These are phyloP conservation scores for barrel medic (Medicago truncatula) DNA, from an alignment of 306 rosid species.

Conservation along the genomic window DNA sequence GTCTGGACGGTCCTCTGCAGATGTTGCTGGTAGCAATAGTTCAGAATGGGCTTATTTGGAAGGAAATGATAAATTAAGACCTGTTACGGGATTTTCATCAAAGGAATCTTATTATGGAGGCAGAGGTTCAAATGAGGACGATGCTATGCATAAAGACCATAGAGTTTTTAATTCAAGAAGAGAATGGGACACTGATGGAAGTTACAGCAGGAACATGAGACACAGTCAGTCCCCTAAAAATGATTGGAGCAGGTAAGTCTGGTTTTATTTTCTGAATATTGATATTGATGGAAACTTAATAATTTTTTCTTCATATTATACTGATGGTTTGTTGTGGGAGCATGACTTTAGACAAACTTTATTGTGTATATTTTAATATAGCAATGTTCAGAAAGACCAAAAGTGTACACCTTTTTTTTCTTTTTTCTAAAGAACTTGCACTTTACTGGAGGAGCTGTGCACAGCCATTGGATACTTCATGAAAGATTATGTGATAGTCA, in stretches of 20 bases:
- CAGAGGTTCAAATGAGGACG: constrained; percentile 67
- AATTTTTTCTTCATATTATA: not conserved
- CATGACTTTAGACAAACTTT: constrained; percentile 19
- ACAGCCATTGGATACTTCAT: not conserved
- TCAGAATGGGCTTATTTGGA: constrained; percentile 67
- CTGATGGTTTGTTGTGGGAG: constrained; percentile 15
- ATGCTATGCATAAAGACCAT: constrained; percentile 55
- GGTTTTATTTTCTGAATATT: constrained; percentile 54
- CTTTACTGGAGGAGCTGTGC: constrained; percentile 32
- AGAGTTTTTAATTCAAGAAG: constrained; percentile 54
- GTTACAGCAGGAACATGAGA: constrained; percentile 58
- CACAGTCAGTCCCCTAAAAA: constrained; percentile 73
- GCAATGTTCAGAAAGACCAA: not conserved
- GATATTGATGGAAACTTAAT: constrained; percentile 35
- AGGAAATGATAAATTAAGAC: constrained; percentile 61
- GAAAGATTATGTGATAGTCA: constrained; percentile 2
- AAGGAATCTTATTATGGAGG: constrained; percentile 70
- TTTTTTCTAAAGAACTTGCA: constrained; percentile 24
- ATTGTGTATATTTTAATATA: not conserved
- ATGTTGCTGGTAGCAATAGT: constrained; percentile 62
- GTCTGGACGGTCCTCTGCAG: constrained; percentile 65
- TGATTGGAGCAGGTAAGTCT: constrained; percentile 73
- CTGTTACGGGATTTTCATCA: constrained; percentile 51
- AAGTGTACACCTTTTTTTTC: not conserved
- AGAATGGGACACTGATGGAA: constrained; percentile 71